Percentiles rank a stretch among this genome's conserved stretches.
Evolutionary conservation across 2,329 filamentous ascomycete species (phyloP).

Genomic region (Sporothrix brunneoviolacea): DNA sequence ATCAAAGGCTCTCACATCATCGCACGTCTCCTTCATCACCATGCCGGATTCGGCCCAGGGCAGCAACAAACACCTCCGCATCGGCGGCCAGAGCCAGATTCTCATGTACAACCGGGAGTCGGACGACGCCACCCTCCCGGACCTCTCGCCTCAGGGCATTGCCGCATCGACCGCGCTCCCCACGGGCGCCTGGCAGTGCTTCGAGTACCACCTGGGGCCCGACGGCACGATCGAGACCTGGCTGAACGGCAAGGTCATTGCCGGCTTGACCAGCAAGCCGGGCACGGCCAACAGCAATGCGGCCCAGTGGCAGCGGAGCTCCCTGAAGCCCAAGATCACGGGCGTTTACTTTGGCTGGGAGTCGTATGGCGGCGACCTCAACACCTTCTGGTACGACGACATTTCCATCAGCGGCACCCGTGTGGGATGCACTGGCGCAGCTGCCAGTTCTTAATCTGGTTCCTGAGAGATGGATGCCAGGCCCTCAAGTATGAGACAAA

Average conservation of each 20-base stretch:
- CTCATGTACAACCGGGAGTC: conserved; percentile 59
- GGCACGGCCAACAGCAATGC: conserved; percentile 45
- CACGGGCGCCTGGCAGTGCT: conserved; percentile 48
- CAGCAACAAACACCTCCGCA: conserved; percentile 52
- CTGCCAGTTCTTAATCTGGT: too few relatives aligned
- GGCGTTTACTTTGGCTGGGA: conserved; percentile 58
- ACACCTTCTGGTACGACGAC: conserved; percentile 60
- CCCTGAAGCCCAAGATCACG: conserved; percentile 44
- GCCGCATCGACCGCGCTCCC: conserved; percentile 46
- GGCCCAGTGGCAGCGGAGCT: conserved; percentile 45
- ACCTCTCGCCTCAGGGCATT: conserved; percentile 53
- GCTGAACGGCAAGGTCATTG: conserved; percentile 46
- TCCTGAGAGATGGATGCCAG: too few relatives aligned
- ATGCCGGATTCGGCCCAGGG: conserved; percentile 54
- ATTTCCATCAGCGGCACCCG: conserved; percentile 41
- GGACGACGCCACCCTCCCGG: conserved; percentile 55
- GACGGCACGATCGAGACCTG: conserved; percentile 56
- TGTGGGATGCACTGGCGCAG: conserved; percentile 36
- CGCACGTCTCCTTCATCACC: conserved; percentile 57
- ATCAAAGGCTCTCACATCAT: conserved; percentile 48
- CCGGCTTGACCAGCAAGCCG: conserved; percentile 42
- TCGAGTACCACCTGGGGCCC: conserved; percentile 53
- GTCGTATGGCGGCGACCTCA: conserved; percentile 52
- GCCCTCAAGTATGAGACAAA: too few relatives aligned
- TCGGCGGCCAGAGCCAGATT: conserved; percentile 54